Conservation (phyloP, 176 grass and related monocot genomes). For the Carex parvula region DNA sequence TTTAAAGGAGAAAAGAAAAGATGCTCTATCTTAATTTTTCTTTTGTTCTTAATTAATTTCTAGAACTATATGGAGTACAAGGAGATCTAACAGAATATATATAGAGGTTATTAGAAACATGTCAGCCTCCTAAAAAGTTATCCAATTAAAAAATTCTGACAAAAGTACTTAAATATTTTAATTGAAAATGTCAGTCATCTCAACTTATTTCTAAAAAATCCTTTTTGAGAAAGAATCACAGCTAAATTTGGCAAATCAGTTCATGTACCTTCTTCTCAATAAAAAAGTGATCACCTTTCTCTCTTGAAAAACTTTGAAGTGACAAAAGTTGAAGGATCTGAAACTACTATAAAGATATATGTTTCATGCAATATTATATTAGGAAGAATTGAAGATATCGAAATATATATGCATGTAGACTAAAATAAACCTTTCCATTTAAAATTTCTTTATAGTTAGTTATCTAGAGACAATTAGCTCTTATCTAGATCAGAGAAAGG, state of each 20-base stretch:
- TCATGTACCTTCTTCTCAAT: neutral
- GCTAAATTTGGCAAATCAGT: neutral
- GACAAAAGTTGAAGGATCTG: neutral
- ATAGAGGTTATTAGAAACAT: neutral
- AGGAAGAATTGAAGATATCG: constrained; percentile 7
- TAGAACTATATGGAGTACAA: neutral
- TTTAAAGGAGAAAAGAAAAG: constrained; percentile 4
- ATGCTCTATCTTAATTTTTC: constrained; percentile 10
- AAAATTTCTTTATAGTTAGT: neutral
- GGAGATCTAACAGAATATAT: neutral
- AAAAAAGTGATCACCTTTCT: neutral
- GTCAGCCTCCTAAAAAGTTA: neutral
- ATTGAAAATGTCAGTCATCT: neutral
- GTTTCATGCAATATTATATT: constrained; percentile 2
- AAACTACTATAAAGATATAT: neutral
- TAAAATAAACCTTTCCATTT: neutral
- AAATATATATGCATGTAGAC: constrained; percentile 19
- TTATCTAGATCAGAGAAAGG: neutral
- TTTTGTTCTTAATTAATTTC: neutral
- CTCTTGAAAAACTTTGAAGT: neutral
- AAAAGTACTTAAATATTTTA: neutral
- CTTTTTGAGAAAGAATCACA: neutral
- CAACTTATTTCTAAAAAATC: neutral
- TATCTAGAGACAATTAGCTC: constrained; percentile 5
- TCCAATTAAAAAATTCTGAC: neutral